phyloP scores from a whole-genome alignment of 2,329 filamentous ascomycete genomes.

The Macrophomina tecta region DNA sequence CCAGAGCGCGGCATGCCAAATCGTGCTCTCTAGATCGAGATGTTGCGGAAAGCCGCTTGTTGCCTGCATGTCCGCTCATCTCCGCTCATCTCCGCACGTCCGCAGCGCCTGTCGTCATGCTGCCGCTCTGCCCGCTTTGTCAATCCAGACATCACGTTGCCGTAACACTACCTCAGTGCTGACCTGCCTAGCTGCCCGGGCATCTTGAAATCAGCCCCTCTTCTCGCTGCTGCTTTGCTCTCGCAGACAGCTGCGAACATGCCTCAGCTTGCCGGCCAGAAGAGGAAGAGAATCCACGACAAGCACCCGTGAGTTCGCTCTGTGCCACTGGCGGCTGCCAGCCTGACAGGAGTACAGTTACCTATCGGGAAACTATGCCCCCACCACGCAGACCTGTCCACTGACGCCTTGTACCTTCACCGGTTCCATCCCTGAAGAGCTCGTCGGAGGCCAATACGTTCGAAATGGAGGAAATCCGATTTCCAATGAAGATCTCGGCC shows the following conservation, averaged over 20 bases:
- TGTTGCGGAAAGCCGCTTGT: neutral
- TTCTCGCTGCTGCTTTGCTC: neutral
- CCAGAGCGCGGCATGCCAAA: neutral
- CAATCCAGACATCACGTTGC: neutral
- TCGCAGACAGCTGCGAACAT: neutral
- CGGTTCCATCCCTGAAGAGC: slow-evolving; percentile 67
- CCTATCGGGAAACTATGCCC: slow-evolving; percentile 72
- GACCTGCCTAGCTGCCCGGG: neutral
- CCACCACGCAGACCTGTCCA: slow-evolving; percentile 61
- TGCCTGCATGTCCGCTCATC: neutral
- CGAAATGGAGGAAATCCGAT: slow-evolving; percentile 75
- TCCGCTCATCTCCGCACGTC: neutral
- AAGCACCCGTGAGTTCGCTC: slow-evolving; percentile 48
- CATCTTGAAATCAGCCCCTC: neutral
- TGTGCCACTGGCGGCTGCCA: neutral
- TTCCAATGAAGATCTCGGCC: slow-evolving; percentile 63
- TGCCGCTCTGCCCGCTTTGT: slow-evolving; percentile 1
- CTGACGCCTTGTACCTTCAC: slow-evolving; percentile 64
- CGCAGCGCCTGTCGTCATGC: slow-evolving; percentile 7
- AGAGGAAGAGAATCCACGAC: slow-evolving; percentile 36
- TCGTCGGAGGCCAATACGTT: slow-evolving; percentile 73
- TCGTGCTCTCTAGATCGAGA: neutral
- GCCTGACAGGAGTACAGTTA: slow-evolving; percentile 50
- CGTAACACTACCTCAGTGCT: neutral
- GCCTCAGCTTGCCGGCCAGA: slow-evolving; percentile 4